Base-by-base conservation (phyloP, 495 filamentous ascomycete species). In the Daldinia grandis region DNA sequence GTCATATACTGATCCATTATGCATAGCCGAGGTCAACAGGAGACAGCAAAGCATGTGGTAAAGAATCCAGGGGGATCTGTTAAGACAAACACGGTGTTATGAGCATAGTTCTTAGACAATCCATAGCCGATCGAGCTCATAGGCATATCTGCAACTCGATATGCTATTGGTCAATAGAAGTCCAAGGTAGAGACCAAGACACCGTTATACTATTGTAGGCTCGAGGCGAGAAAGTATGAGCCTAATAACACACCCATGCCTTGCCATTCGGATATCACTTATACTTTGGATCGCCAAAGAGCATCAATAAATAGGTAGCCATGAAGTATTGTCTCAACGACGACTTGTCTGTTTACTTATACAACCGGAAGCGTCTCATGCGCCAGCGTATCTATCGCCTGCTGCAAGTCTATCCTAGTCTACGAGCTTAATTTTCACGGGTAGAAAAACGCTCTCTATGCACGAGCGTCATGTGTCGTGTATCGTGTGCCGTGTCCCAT, bases 391-490 rank as follows among this genome's bases (percentile, higher is more conserved):
- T n/a, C 66, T 33, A 59, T 59, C 66, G 54, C 66, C 42, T 59
- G 21, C 47, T 60, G 53, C 66, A 53, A 42, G 44, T 64, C 60
- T 64, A 64, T 64, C 51, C 59, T 58, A 42, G 27, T 62, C 58
- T 58, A 62, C 58, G 33, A 62, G 30, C 53, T 30, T 64, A 62
- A 38, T 64, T 58, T 28, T 40, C 21, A 25, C 47, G 49, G 58
- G 49, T 33, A 21, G 30, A 57, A 21, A 64, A 24, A 24, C 30
- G 51, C 58, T 40, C 57, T 71, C 68, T 71, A 62, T 71, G 50
- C 40, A 33, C 57, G 19, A 50, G 30, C 47, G 24, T 40, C 21
- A 14, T 47, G 19, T 24, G 12, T 38, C 35, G 35, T n/a, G n/a
- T n/a, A 35, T 35, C 33, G 33, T 47, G 9, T 47, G 24, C 38